A percentile compares a stretch with the other conserved stretches of the same genome.
Evolutionary conservation across 2,329 filamentous ascomycete genomes (phyloP).

Genomic region (Aphanocladium album): DNA sequence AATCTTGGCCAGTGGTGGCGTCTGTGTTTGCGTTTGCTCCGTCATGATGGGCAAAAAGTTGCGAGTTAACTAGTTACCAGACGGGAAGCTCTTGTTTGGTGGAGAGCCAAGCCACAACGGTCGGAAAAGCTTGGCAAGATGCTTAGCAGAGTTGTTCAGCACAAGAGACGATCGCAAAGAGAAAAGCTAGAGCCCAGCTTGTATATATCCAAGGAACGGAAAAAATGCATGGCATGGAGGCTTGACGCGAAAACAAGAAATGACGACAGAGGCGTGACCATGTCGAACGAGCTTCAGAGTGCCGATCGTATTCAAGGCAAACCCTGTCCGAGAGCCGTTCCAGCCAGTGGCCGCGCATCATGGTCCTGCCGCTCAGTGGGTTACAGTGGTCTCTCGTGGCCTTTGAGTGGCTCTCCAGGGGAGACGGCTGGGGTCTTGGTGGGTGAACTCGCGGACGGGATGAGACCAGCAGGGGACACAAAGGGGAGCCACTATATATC

Average conservation of each 20-base stretch:
- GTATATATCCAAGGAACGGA: neutral
- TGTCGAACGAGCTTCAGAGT: neutral
- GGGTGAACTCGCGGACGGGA: neutral
- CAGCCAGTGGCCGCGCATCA: neutral
- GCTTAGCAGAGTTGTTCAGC: neutral
- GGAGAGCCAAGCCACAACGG: constrained; percentile 6
- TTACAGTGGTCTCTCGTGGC: neutral
- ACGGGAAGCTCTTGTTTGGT: neutral
- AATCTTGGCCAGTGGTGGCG: neutral
- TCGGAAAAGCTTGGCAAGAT: constrained; percentile 7
- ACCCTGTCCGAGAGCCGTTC: neutral
- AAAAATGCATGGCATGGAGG: neutral
- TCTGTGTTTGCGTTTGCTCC: neutral
- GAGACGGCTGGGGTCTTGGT: neutral
- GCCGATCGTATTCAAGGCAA: neutral
- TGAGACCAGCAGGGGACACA: no score
- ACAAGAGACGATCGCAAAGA: neutral
- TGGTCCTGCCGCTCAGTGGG: neutral
- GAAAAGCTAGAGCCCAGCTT: neutral
- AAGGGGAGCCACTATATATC: neutral
- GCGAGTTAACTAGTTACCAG: neutral
- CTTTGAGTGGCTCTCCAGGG: neutral
- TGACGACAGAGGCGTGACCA: constrained; percentile 7
- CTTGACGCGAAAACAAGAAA: neutral
- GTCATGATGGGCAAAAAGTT: neutral